Base-by-base conservation (phyloP, 305 asterid species). In the Solanum aculeatissimum region DNA sequence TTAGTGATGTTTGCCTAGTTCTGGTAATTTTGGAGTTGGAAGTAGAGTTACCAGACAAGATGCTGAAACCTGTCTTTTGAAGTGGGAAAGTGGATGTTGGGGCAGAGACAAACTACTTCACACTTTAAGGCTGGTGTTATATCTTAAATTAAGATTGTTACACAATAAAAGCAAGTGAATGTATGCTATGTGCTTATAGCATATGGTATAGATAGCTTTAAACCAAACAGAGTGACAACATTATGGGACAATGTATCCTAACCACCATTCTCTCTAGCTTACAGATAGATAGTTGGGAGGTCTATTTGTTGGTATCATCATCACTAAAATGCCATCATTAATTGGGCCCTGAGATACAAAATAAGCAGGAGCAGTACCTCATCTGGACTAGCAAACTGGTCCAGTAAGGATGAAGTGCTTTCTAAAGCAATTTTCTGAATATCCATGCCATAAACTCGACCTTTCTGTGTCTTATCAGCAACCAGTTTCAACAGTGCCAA, bases 391-490 rank as follows among this genome's bases (percentile, higher is more conserved):
- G 91, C 91, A 32, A 93, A 92, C 19, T 83, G 92, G 78, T 92
- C 94, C 78, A 96, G 89, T 88, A 95, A 91, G 83, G 90, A 88
- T 7, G 94, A 90, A 82, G 99, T 93, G 47, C 87, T 91, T 84
- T 95, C 97, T 40, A 96, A 47, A 69, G 98, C 98, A 87, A 84
- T 88, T 83, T 91, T 94, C 86, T 95, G 99, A 32, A 95, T 90
- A 88, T 96, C 99, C 96, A 96, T 93, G 45, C 92, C 95, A 63
- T 89, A 89, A 84, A 96, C 99, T 40, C 94, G 93, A 68, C 99
- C 98, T 65, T 85, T 90, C n/a, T 80, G 80, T 0, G 87, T 57
- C 55, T 86, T 86, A 85, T 90, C 98, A 57, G 92, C 95, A 84
- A 94, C 89, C 86, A 95, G 87, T 80, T 89, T 92, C 14, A 91